phyloP scores from a whole-genome alignment of 306 rosid genomes.

The Oemleria cerasiformis region DNA sequence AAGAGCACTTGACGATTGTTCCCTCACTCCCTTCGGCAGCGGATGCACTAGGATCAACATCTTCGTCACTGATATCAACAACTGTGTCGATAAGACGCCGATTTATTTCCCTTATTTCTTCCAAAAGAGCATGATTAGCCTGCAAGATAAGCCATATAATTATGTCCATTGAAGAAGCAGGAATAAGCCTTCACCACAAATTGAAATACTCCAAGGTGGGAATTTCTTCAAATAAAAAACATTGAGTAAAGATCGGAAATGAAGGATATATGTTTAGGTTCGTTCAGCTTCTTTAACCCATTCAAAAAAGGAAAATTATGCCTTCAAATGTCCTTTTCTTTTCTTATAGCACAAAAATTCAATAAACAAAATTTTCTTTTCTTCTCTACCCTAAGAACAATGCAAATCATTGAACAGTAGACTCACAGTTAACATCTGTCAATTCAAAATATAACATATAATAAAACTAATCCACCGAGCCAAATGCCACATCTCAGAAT shows the following conservation, averaged over 20 bases:
- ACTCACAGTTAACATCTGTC: neutral
- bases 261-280: neutral
- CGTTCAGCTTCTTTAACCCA: neutral
- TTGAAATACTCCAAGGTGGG: neutral
- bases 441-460: neutral
- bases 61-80: constrained; percentile 70
- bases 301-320: too few species aligned
- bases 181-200: neutral
- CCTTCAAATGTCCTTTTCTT: neutral
- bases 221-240: neutral
- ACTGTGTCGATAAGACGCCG: constrained; percentile 77
- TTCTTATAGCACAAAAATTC: neutral
- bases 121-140: constrained; percentile 78
- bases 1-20: constrained; percentile 82
- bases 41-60: constrained; percentile 62
- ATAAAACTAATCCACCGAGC: neutral
- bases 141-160: constrained; percentile 38
- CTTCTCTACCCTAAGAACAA: neutral
- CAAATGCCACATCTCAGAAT: neutral
- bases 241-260: neutral
- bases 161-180: constrained; percentile 2
- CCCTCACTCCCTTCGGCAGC: constrained; percentile 76
- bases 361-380: neutral
- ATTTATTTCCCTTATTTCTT: constrained; percentile 86
- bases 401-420: neutral